A percentile compares a stretch with the other conserved stretches of the same genome.
Conservation (phyloP, 2,329 filamentous ascomycete genomes). For the Beauveria asiatica region DNA sequence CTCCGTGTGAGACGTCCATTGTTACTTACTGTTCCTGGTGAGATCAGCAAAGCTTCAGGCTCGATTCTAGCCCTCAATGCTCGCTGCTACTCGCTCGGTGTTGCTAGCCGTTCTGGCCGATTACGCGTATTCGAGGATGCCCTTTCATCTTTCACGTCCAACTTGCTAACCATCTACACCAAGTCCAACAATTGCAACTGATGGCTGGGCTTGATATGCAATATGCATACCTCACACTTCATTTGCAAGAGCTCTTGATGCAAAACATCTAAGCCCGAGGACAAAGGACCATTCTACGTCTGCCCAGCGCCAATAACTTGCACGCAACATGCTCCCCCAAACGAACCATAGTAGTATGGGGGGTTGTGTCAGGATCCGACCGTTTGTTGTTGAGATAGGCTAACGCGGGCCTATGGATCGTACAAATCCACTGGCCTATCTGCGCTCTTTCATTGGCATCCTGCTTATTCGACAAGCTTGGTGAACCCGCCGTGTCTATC, state of each 20-base stretch:
- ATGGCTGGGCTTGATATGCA: not conserved
- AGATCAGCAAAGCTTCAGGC: not conserved
- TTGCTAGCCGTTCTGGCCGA: not conserved
- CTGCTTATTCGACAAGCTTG: not conserved
- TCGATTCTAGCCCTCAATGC: not conserved
- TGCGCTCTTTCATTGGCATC: not conserved
- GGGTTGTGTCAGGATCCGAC: not conserved
- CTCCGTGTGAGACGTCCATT: not conserved
- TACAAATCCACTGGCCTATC: not conserved
- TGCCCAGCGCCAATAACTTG: not conserved
- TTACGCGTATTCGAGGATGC: not conserved
- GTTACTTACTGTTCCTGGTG: not conserved
- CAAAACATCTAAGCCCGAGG: not conserved
- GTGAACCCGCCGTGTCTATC: not conserved
- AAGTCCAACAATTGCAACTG: not conserved
- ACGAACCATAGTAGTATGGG: not conserved
- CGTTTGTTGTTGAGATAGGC: not conserved
- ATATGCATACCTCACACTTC: not conserved
- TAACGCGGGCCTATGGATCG: not conserved
- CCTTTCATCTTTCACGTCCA: not conserved
- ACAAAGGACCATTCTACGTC: no score
- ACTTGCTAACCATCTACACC: not conserved
- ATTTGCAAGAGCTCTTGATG: no score
- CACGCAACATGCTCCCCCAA: not conserved
- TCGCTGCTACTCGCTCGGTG: not conserved